phyloP scores from a whole-genome alignment of 768 basidiomycete species.

The Termitomyces sp. region DNA sequence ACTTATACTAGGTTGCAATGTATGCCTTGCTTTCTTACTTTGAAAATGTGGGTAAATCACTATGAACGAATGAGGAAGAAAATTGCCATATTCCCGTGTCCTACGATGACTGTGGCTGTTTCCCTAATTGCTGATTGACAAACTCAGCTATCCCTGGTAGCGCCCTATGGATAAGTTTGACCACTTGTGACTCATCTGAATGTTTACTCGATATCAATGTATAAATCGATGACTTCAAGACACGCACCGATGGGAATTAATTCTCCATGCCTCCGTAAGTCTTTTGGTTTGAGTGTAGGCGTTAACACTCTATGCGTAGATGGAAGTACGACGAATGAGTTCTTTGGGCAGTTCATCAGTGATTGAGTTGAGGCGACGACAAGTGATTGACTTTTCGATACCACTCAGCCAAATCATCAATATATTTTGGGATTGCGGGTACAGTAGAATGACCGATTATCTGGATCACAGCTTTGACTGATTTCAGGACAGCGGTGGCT shows the following conservation, averaged over 20 bases:
- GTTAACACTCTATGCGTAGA: slow-evolving; percentile 48
- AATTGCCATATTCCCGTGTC: not conserved
- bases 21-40: too few relatives aligned
- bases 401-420: slow-evolving; percentile 60
- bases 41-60: too few relatives aligned
- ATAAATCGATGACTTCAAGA: not conserved
- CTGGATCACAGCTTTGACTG: slow-evolving; percentile 70
- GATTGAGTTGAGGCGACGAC: not conserved
- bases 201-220: not conserved
- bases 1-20: too few relatives aligned
- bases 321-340: slow-evolving; percentile 69
- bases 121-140: slow-evolving; percentile 32
- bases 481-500: slow-evolving; percentile 50
- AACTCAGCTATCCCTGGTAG: slow-evolving; percentile 60
- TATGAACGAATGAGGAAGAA: not conserved
- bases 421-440: slow-evolving; percentile 48
- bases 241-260: slow-evolving; percentile 56
- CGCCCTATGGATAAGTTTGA: slow-evolving; percentile 64
- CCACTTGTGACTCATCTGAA: slow-evolving; percentile 65
- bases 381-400: slow-evolving; percentile 52
- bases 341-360: slow-evolving; percentile 34
- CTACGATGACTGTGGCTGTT: not conserved
- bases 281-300: slow-evolving; percentile 32
- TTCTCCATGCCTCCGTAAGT: slow-evolving; percentile 58
- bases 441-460: slow-evolving; percentile 62